phyloP scores from a whole-genome alignment of 345 rosid genomes.

The Excoecaria cochinchinensis region DNA sequence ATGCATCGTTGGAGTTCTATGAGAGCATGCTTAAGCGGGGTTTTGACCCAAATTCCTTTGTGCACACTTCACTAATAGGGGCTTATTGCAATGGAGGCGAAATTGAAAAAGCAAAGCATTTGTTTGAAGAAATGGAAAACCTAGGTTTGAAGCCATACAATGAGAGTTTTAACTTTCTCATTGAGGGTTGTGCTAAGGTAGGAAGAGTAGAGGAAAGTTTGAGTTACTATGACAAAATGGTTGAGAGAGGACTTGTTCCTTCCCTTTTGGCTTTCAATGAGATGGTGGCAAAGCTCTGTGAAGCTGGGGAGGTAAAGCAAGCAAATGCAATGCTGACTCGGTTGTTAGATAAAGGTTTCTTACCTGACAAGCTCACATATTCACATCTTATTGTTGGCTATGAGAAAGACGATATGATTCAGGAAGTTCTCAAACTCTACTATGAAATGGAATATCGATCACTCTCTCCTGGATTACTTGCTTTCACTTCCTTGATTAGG shows the following conservation, averaged over 20 bases:
- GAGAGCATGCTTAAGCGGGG: slow-evolving; percentile 79
- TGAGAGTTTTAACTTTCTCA: slow-evolving; percentile 50
- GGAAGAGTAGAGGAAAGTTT: slow-evolving; percentile 47
- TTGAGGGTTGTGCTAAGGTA: slow-evolving; percentile 51
- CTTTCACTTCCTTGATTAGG: slow-evolving; percentile 41
- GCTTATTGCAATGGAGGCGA: slow-evolving; percentile 42
- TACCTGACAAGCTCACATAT: slow-evolving; percentile 49
- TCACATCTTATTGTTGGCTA: slow-evolving; percentile 48
- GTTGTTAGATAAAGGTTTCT: slow-evolving; percentile 54
- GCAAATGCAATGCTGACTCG: slow-evolving; percentile 50
- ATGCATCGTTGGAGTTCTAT: slow-evolving; percentile 44
- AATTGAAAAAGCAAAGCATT: slow-evolving; percentile 44
- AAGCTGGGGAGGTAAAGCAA: slow-evolving; percentile 33
- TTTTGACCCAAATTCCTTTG: slow-evolving; percentile 53
- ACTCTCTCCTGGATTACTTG: slow-evolving; percentile 38
- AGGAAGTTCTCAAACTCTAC: slow-evolving; percentile 64
- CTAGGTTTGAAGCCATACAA: slow-evolving; percentile 52
- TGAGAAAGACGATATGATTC: slow-evolving; percentile 38
- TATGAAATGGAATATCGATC: slow-evolving; percentile 63
- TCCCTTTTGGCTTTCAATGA: slow-evolving; percentile 47
- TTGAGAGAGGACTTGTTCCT: slow-evolving; percentile 47
- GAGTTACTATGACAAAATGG: slow-evolving; percentile 48
- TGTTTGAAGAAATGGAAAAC: slow-evolving; percentile 53
- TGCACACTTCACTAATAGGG: slow-evolving; percentile 51
- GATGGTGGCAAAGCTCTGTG: slow-evolving; percentile 47